Conservation (phyloP, 108 stramenopile genomes). For the Pseudonitzschia delicatissima region DNA sequence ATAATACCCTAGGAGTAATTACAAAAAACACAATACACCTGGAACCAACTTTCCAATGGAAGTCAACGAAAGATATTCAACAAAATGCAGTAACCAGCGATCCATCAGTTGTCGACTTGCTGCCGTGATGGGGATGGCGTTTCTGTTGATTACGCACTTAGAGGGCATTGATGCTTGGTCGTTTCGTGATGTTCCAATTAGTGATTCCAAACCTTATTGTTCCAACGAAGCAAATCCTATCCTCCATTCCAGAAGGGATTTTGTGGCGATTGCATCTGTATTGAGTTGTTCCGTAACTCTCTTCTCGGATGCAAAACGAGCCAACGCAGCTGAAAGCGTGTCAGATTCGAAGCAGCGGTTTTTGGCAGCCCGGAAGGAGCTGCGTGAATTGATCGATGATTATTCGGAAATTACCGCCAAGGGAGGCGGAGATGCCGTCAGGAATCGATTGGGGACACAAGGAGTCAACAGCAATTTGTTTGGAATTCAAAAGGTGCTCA, state of each 20-base stretch:
- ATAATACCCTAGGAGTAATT: no score
- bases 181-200: not conserved
- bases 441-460: slow-evolving; percentile 56
- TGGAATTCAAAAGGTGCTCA: slow-evolving; percentile 54
- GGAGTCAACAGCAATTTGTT: slow-evolving; percentile 54
- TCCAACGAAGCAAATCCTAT: not conserved
- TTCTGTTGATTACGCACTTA: no score
- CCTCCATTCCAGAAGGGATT: not conserved
- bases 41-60: no score
- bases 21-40: no score
- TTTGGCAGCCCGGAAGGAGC: slow-evolving; percentile 37
- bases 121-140: no score
- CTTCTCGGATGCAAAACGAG: not conserved
- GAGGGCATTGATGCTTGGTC: not conserved
- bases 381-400: slow-evolving; percentile 46
- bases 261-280: not conserved
- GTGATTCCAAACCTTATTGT: no score
- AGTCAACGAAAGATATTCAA: no score
- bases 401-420: slow-evolving; percentile 42
- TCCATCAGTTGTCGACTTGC: no score
- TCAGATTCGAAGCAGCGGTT: slow-evolving; percentile 44
- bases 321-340: not conserved
- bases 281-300: not conserved
- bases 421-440: slow-evolving; percentile 58
- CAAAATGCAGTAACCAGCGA: no score